Conservation (phyloP, 768 basidiomycete species). For the Lenzites betulinus region DNA sequence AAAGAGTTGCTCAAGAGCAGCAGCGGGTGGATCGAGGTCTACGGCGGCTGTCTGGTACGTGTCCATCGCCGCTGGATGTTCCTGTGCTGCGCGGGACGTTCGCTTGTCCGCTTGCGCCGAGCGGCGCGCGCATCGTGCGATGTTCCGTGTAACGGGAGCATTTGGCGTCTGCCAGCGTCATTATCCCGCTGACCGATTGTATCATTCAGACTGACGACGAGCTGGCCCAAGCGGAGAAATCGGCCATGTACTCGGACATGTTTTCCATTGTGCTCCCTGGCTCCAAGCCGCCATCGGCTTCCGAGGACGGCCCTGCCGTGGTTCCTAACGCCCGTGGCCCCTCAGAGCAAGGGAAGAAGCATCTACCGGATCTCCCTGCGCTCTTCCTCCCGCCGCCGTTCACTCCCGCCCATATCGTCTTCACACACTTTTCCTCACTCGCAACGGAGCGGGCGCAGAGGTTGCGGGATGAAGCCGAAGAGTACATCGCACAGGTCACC, state of each 20-base stretch:
- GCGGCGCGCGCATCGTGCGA: slow-evolving; percentile 6
- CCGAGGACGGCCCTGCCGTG: slow-evolving; percentile 3
- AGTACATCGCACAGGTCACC: slow-evolving; percentile 53
- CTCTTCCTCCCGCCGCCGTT: slow-evolving; percentile 78
- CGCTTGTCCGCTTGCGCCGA: neutral
- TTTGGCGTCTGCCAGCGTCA: slow-evolving; percentile 8
- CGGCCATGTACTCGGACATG: slow-evolving; percentile 39
- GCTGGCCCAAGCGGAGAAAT: slow-evolving; percentile 27
- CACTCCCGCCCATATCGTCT: slow-evolving; percentile 72
- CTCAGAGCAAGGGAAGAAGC: slow-evolving; percentile 30
- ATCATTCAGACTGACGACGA: slow-evolving; percentile 29
- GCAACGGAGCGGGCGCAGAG: slow-evolving; percentile 57
- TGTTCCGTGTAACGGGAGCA: slow-evolving; percentile 1
- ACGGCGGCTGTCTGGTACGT: slow-evolving; percentile 69
- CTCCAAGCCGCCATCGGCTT: slow-evolving; percentile 1
- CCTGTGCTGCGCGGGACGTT: neutral
- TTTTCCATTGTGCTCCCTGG: slow-evolving; percentile 34
- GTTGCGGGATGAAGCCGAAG: slow-evolving; percentile 59
- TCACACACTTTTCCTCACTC: slow-evolving; percentile 60
- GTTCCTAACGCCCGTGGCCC: slow-evolving; percentile 22
- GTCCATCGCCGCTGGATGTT: neutral
- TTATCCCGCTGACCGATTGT: slow-evolving; percentile 3
- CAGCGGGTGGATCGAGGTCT: slow-evolving; percentile 75
- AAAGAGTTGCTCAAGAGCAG: slow-evolving; percentile 66
- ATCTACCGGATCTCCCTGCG: slow-evolving; percentile 55